Evolutionary conservation across 2,329 filamentous ascomycete species (phyloP).

Genomic region (Albifimbria verrucaria): DNA sequence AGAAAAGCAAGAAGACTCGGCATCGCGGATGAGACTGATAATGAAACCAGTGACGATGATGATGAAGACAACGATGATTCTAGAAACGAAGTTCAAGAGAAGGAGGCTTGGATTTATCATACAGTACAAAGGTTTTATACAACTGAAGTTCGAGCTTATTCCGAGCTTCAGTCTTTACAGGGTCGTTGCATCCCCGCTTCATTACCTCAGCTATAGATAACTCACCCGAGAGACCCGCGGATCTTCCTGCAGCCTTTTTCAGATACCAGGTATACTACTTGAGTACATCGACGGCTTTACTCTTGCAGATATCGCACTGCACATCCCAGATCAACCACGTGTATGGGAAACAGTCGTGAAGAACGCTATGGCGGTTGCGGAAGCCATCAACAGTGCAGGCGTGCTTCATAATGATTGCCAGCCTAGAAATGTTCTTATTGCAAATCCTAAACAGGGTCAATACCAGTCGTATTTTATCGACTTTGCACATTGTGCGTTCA

Average conservation of each 20-base stretch:
- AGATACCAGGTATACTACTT: not conserved
- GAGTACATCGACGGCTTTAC: not conserved
- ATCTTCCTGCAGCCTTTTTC: not conserved
- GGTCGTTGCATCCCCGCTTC: not conserved
- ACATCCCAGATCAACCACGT: not conserved
- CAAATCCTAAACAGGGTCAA: not conserved
- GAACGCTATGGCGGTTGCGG: not conserved
- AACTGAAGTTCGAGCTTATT: not conserved
- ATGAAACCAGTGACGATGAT: not conserved
- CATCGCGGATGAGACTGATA: not conserved
- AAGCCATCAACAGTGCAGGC: not conserved
- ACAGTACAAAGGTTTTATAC: not conserved
- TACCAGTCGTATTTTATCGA: not conserved
- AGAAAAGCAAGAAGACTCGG: not conserved
- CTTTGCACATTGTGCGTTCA: not conserved
- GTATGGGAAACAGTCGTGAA: not conserved
- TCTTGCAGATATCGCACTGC: not conserved
- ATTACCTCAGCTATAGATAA: not conserved
- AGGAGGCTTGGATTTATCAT: not conserved
- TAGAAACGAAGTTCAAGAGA: not conserved
- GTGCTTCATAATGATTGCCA: not conserved
- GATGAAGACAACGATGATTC: not conserved
- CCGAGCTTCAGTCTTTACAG: not conserved
- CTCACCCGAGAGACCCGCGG: not conserved
- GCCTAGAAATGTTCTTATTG: not conserved